Base-by-base conservation (phyloP, 352 stramenopile genomes). In the Phytophthora hybrid region DNA sequence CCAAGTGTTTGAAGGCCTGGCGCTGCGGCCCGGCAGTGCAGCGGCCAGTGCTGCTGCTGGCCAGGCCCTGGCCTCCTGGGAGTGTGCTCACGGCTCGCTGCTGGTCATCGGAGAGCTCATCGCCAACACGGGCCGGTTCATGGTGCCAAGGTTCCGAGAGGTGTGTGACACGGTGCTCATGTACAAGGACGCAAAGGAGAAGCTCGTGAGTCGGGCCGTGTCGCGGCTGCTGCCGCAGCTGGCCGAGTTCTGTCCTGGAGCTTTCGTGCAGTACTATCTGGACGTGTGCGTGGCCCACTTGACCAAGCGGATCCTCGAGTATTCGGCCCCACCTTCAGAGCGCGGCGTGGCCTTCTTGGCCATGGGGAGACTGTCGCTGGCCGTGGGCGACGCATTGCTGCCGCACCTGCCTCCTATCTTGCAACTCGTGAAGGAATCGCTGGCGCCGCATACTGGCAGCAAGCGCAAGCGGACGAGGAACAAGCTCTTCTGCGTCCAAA, bases 101-200 rank as follows among this genome's bases (percentile, higher is more conserved):
- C 79, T 99, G 1, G 93, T 98, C 9, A 94, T 99, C 23, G 88
- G 90, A 31, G 95, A 98, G 59, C 89, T 99, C 65, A 83, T 99
- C 32, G 84, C 97, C 10, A 93, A 99, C 73, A 98, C 97, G 5
- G 89, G 95, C 1, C 79, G 88, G n/a, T 99, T 99, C 76, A 99
- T 99, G 89, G 82, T 99, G 32, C 97, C 98, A 8, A 89, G 98
- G 6, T 99, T 98, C 76, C 94, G 97, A 61, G 96, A 99, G 87
- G 87, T 98, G 19, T 99, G 97, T 61, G 84, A 95, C 52, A 98
- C 93, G 6, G 95, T 99, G 2, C 70, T 99, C 52, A 81, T 89
- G 9, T 98, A 99, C 78, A 97, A 95, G 37, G 85, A 98, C 56
- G 82, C 86, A 16, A 98, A 98, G 66, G 84, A 94, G 47, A 90